Evolutionary conservation across 805 yeast genomes (phyloP).

Genomic region (Tetrapisispora pingtungensis): DNA sequence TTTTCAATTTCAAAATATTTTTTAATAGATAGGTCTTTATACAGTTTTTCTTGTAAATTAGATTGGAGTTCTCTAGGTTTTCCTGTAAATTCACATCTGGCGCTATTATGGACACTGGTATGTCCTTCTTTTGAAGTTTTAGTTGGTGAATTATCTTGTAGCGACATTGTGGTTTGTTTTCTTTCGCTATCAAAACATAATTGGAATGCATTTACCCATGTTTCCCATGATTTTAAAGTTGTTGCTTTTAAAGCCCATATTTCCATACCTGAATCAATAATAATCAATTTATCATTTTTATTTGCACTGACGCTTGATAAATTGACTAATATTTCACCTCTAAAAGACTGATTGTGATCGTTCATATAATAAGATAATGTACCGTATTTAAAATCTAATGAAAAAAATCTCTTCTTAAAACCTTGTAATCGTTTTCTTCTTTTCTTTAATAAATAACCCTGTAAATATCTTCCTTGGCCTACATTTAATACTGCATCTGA

Average conservation of each 20-base stretch:
- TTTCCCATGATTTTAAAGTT: conserved; percentile 53
- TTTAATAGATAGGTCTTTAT: background rate
- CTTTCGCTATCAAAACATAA: conserved; percentile 17
- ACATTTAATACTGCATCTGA: conserved; percentile 11
- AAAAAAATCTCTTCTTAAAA: conserved; percentile 74
- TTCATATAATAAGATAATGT: conserved; percentile 72
- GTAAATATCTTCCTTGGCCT: conserved; percentile 55
- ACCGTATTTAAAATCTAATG: conserved; percentile 72
- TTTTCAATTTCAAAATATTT: background rate
- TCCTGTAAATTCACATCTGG: background rate
- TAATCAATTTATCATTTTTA: conserved; percentile 53
- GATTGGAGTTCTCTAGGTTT: background rate
- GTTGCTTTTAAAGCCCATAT: conserved; percentile 79
- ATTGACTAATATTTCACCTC: conserved; percentile 88
- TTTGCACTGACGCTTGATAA: conserved; percentile 78
- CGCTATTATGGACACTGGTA: background rate
- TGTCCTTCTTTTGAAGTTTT: background rate
- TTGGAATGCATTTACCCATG: conserved; percentile 78
- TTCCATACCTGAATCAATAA: conserved; percentile 90
- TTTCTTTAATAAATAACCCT: conserved; percentile 69
- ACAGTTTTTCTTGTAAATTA: background rate
- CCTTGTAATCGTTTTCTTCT: conserved; percentile 81
- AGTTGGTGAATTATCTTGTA: background rate
- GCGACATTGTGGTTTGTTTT: background rate
- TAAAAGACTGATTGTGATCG: conserved; percentile 51